phyloP scores from a whole-genome alignment of 2,329 filamentous ascomycete species.

The Arachnomyces sp. region DNA sequence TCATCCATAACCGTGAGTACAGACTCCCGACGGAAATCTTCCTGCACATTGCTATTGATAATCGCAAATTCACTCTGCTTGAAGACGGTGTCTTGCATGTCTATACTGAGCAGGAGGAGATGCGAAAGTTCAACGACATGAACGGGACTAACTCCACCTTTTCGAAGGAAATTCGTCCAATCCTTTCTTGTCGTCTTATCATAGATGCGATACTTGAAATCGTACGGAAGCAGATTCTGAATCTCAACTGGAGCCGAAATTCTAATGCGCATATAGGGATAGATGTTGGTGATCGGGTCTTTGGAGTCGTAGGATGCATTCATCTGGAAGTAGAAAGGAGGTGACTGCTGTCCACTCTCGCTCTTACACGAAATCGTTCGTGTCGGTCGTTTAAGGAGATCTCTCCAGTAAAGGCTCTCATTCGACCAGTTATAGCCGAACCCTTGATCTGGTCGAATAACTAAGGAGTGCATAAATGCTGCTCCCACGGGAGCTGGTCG shows the following conservation, averaged over 20 bases:
- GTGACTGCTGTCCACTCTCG: conserved; percentile 65
- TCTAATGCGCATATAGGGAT: conserved; percentile 90
- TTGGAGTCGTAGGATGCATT: conserved; percentile 76
- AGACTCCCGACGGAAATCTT: conserved; percentile 81
- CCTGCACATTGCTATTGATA: conserved; percentile 80
- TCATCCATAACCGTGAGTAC: conserved; percentile 75
- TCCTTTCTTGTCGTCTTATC: conserved; percentile 98
- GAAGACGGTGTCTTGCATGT: conserved; percentile 94
- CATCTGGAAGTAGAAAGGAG: conserved; percentile 93
- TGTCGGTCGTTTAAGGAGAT: conserved; percentile 74
- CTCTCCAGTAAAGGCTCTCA: conserved; percentile 85
- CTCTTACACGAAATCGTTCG: conserved; percentile 82
- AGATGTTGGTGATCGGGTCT: conserved; percentile 73
- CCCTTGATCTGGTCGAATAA: conserved; percentile 85
- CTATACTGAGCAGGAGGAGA: conserved; percentile 80
- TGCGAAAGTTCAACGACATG: conserved; percentile 96
- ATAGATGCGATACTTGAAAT: conserved; percentile 99
- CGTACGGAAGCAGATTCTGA: conserved; percentile 89
- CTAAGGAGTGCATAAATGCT: conserved; percentile 76
- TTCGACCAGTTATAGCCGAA: conserved; percentile 95
- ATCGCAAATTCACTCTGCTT: conserved; percentile 94
- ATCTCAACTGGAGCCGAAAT: conserved; percentile 88
- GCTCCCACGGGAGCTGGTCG: conserved; percentile 87
- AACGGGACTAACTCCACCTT: conserved; percentile 92
- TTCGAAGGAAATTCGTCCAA: conserved; percentile 96